phyloP scores from a whole-genome alignment of 2,329 filamentous ascomycete species.

The Fusarium vanettenii region DNA sequence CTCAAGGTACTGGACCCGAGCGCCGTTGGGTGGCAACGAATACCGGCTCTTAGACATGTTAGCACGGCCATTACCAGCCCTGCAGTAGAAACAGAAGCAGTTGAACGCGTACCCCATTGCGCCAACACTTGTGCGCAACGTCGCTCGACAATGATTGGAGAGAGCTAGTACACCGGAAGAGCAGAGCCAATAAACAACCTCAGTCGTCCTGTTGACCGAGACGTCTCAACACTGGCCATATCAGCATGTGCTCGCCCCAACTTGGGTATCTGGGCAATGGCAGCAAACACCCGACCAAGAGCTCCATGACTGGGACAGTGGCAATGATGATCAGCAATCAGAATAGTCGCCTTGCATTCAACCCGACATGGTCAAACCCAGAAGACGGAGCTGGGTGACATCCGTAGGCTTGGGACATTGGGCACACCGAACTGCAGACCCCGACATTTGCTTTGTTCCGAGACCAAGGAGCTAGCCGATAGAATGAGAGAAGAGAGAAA shows the following conservation, averaged over 20 bases:
- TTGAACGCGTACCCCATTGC: background rate
- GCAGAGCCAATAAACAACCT: background rate
- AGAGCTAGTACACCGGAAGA: background rate
- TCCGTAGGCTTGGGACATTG: slow-evolving; percentile 13
- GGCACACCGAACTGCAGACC: slow-evolving; percentile 14
- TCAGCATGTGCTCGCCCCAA: background rate
- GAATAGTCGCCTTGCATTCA: slow-evolving; percentile 28
- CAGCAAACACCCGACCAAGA: background rate
- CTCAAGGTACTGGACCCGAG: background rate
- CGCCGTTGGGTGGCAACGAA: background rate
- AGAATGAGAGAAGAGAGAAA: slow-evolving; percentile 29
- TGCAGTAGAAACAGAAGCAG: background rate
- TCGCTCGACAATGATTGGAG: background rate
- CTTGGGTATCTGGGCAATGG: background rate
- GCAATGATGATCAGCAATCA: slow-evolving; percentile 11
- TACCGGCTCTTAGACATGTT: background rate
- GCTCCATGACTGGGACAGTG: slow-evolving; percentile 21
- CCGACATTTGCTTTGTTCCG: slow-evolving; percentile 11
- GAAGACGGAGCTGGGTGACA: slow-evolving; percentile 13
- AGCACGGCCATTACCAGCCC: background rate
- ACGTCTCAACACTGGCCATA: background rate
- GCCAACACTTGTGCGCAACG: slow-evolving; percentile 2
- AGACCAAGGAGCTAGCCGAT: slow-evolving; percentile 7
- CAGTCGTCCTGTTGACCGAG: slow-evolving; percentile 2
- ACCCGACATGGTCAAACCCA: slow-evolving; percentile 9